These are phyloP conservation scores for Santalum album DNA, from an alignment of 164 flowering plant species.

Conservation along the genomic window DNA sequence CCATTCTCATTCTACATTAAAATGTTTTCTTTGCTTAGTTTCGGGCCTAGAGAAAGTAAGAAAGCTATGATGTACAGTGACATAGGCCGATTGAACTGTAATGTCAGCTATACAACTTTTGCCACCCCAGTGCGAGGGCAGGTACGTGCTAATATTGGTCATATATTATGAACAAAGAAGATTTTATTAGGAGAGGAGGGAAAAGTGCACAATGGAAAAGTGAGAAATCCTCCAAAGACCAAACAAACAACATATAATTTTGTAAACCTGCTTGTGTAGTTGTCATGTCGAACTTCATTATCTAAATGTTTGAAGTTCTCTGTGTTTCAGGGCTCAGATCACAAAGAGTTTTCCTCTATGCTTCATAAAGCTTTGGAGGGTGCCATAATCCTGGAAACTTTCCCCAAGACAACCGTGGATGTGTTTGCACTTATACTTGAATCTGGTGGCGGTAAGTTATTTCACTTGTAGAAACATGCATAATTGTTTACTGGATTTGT, in stretches of 20 bases:
- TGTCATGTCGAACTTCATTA: neutral
- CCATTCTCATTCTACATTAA: neutral
- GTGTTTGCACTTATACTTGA: slow-evolving; percentile 91
- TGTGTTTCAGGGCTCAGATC: slow-evolving; percentile 55
- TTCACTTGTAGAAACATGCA: neutral
- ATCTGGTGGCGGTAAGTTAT: slow-evolving; percentile 87
- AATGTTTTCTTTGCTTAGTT: slow-evolving; percentile 30
- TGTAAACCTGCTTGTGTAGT: neutral
- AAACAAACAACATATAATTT: too few species aligned
- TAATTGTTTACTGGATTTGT: neutral
- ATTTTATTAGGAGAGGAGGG: too few species aligned
- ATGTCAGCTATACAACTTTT: slow-evolving; percentile 83
- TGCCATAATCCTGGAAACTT: slow-evolving; percentile 74
- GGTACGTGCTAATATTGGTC: slow-evolving; percentile 25
- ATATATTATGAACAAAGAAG: too few species aligned
- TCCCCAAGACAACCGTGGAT: slow-evolving; percentile 97
- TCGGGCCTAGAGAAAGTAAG: slow-evolving; percentile 98
- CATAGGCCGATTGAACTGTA: slow-evolving; percentile 80
- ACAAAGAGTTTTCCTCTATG: slow-evolving; percentile 77
- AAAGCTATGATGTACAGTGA: slow-evolving; percentile 96
- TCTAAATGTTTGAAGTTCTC: neutral
- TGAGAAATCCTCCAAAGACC: too few species aligned
- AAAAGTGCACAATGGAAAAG: too few species aligned
- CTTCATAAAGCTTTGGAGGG: slow-evolving; percentile 97
- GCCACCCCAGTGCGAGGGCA: slow-evolving; percentile 64